Percentiles rank a stretch among this genome's conserved stretches.
Evolutionary conservation across 1,284 basidiomycete genomes (phyloP).

Genomic region (Ceratorhiza oryzae-sativae): DNA sequence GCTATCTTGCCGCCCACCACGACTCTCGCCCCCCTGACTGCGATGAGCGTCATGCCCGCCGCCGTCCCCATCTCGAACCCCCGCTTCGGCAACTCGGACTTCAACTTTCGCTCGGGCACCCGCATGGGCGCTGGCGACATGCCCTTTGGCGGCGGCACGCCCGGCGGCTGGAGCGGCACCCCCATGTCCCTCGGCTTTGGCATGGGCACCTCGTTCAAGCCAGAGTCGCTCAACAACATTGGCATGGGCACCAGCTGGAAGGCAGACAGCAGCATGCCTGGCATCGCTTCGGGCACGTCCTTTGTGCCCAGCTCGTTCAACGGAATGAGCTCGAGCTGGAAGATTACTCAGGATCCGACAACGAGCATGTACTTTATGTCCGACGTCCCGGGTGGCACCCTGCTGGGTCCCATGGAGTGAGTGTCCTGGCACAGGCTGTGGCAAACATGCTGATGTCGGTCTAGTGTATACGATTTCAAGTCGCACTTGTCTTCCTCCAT

Average conservation of each 20-base stretch:
- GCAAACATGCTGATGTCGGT: constrained; percentile 24
- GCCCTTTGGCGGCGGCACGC: constrained; percentile 24
- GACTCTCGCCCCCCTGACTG: background rate
- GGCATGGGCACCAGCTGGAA: constrained; percentile 35
- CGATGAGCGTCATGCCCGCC: constrained; percentile 33
- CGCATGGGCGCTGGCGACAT: constrained; percentile 32
- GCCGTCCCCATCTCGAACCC: constrained; percentile 35
- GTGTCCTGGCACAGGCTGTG: background rate
- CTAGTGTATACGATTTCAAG: constrained; percentile 43
- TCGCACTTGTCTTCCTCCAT: constrained; percentile 43
- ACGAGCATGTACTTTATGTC: constrained; percentile 33
- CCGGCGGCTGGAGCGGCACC: constrained; percentile 26
- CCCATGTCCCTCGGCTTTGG: constrained; percentile 38
- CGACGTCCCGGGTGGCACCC: constrained; percentile 23
- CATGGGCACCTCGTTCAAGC: constrained; percentile 38
- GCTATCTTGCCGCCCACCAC: background rate
- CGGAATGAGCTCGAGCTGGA: constrained; percentile 38
- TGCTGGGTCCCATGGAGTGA: constrained; percentile 37
- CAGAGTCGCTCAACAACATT: constrained; percentile 33
- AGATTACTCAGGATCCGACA: constrained; percentile 17
- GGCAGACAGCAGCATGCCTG: constrained; percentile 29
- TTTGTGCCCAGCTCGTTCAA: constrained; percentile 37
- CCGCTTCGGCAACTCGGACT: constrained; percentile 11
- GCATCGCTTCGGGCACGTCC: constrained; percentile 18
- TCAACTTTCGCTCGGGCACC: constrained; percentile 26